These are phyloP conservation scores for Boletus tomentosulus DNA, from an alignment of 768 basidiomycete species.

Conservation along the genomic window DNA sequence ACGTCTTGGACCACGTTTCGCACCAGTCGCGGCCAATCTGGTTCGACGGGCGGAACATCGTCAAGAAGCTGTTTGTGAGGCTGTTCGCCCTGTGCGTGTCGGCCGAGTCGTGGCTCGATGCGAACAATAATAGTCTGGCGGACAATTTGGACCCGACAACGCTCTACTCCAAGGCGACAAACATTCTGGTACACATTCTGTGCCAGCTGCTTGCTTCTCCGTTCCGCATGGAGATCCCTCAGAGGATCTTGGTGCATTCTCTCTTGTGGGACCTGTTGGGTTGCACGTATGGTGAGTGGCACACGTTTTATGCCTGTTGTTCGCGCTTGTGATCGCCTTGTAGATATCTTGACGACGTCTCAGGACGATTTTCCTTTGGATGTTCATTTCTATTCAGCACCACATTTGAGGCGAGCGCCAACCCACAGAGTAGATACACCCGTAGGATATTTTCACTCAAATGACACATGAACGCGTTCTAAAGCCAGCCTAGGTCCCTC, in stretches of 20 bases:
- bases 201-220: conserved; percentile 29
- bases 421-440: conserved; percentile 30
- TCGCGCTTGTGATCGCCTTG: conserved; percentile 6
- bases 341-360: conserved; percentile 36
- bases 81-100: conserved; percentile 51
- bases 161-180: conserved; percentile 45
- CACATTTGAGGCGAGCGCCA: conserved; percentile 32
- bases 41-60: conserved; percentile 39
- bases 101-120: conserved; percentile 58
- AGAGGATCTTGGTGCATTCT: conserved; percentile 17
- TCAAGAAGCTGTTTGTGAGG: conserved; percentile 46
- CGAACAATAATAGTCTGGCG: conserved; percentile 35
- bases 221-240: conserved; percentile 16
- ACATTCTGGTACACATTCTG: conserved; percentile 43
- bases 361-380: conserved; percentile 35
- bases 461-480: conserved; percentile 7
- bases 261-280: conserved; percentile 22
- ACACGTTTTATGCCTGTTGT: background rate
- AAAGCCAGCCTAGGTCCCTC: conserved; percentile 30
- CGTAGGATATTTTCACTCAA: conserved; percentile 21
- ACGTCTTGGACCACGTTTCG: conserved; percentile 51
- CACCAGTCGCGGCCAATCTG: conserved; percentile 50
- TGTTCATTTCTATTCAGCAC: conserved; percentile 39
- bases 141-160: conserved; percentile 43
- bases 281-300: conserved; percentile 6